phyloP scores from a whole-genome alignment of 2,329 filamentous ascomycete genomes.

The Talaromyces albobiverticillius region DNA sequence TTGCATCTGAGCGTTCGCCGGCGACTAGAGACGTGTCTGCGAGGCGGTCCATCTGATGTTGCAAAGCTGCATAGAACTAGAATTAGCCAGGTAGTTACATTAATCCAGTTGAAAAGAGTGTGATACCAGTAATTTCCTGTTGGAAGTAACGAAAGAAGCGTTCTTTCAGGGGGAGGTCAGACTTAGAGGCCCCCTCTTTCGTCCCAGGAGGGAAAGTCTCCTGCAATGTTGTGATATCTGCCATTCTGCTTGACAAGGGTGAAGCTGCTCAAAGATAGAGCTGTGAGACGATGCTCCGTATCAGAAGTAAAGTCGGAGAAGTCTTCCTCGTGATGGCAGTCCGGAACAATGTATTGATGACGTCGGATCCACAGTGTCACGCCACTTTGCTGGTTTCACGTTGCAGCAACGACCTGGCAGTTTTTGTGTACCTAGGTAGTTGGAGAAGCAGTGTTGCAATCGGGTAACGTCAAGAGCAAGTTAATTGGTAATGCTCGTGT shows the following conservation, averaged over 20 bases:
- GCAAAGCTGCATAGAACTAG: conserved; percentile 57
- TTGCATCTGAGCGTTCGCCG: conserved; percentile 75
- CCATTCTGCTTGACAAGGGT: conserved; percentile 24
- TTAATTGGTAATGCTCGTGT: not conserved
- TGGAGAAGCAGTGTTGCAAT: not conserved
- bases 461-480: not conserved
- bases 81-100: not conserved
- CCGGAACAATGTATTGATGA: conserved; percentile 17
- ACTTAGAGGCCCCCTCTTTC: conserved; percentile 31
- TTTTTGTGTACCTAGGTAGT: not conserved
- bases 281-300: not conserved
- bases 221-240: conserved; percentile 26
- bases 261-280: not conserved
- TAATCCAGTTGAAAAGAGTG: not conserved
- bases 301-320: not conserved
- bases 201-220: conserved; percentile 30
- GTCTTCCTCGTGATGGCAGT: not conserved
- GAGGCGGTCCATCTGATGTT: conserved; percentile 71
- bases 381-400: not conserved
- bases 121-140: conserved; percentile 66
- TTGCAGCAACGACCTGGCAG: not conserved
- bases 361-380: conserved; percentile 11
- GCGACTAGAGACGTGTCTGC: conserved; percentile 60
- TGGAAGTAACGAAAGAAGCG: conserved; percentile 84
- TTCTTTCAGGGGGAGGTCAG: conserved; percentile 59